Conservation (phyloP, 805 yeast genomes). For the Teunomyces stri region DNA sequence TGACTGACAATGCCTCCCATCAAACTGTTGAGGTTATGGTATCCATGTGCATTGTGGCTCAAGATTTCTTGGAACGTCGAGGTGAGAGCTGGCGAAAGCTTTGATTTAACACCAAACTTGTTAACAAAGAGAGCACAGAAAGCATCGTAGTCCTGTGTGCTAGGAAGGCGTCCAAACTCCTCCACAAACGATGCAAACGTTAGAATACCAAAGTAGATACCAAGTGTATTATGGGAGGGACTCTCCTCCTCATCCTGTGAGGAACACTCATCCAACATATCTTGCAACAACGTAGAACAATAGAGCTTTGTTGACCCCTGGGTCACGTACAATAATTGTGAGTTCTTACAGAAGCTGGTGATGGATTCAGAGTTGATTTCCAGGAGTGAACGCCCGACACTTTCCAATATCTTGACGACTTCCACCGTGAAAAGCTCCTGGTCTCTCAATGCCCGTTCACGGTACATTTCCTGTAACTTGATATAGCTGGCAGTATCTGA, state of each 20-base stretch:
- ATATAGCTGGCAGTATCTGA: slow-evolving; percentile 66
- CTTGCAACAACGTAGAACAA: slow-evolving; percentile 14
- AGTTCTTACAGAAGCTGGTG: slow-evolving; percentile 59
- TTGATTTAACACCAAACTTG: slow-evolving; percentile 9
- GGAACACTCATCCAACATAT: slow-evolving; percentile 8
- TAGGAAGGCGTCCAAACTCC: slow-evolving; percentile 15
- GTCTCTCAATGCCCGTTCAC: slow-evolving; percentile 54
- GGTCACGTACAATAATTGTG: slow-evolving; percentile 50
- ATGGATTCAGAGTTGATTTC: slow-evolving; percentile 37
- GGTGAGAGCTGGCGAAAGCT: slow-evolving; percentile 15
- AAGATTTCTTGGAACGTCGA: slow-evolving; percentile 32
- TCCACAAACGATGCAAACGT: slow-evolving; percentile 25
- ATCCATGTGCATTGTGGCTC: slow-evolving; percentile 38
- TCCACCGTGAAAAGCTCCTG: slow-evolving; percentile 33
- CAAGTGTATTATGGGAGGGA: slow-evolving; percentile 17
- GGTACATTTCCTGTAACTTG: slow-evolving; percentile 55
- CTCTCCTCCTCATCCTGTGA: slow-evolving; percentile 11
- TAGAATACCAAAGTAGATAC: slow-evolving; percentile 45
- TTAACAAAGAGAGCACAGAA: slow-evolving; percentile 19
- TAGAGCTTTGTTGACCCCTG: slow-evolving; percentile 38
- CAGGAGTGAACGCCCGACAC: slow-evolving; percentile 24
- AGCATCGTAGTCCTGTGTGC: slow-evolving; percentile 16
- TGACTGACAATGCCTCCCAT: slow-evolving; percentile 87
- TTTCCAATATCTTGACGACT: slow-evolving; percentile 23
- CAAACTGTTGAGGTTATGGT: slow-evolving; percentile 62